Base-by-base conservation (phyloP, 371 early-diverging fungal species). In the Rhizopus stolonifer region DNA sequence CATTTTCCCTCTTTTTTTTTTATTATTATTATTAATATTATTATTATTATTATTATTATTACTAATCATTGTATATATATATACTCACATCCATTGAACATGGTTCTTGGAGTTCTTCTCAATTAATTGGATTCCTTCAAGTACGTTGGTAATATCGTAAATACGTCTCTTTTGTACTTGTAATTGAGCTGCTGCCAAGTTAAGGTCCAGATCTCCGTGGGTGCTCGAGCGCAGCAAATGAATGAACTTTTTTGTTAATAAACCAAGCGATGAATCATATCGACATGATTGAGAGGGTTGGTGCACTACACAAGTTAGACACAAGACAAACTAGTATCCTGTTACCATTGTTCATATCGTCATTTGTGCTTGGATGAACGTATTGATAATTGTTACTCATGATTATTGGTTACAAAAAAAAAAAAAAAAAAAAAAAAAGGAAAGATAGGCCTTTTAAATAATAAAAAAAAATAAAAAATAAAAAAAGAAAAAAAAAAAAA, bases 71-170 rank as follows among this genome's bases (percentile, higher is more conserved):
- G 39, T 49, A 31, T n/a, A 10, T 14, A 22, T 10, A n/a, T 23
- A 14, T 34, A 59, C 82, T 61, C 77, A 86, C 87, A 81, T 89
- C 89, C 91, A 91, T 47, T 83, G 79, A 50, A 90, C 89, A 73
- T 83, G 88, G 64, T 91, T 93, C 60, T 86, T 85, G 29, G 85
- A 77, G 64, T 84, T 84, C 60, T 91, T 93, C 50, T 87, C 85
- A 55, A 91, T 81, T 33, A 87, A 70, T 6, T 81, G 80, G 46
- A 93, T 81, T 14, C 91, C 91, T 69, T 93, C 91, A 34, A 93
- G 69, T 11, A 91, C 90, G 60, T 91, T 91, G 46, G 92, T 91
- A 46, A 93, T 91, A 58, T 93, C 93, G 59, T 93, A 93, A 33
- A 93, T 88, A 33, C 93, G 76, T 60, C 93, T 79, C 64, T 93